These are phyloP conservation scores for Penicillium cosmopolitanum DNA, from an alignment of 495 filamentous ascomycete genomes.

Conservation along the genomic window DNA sequence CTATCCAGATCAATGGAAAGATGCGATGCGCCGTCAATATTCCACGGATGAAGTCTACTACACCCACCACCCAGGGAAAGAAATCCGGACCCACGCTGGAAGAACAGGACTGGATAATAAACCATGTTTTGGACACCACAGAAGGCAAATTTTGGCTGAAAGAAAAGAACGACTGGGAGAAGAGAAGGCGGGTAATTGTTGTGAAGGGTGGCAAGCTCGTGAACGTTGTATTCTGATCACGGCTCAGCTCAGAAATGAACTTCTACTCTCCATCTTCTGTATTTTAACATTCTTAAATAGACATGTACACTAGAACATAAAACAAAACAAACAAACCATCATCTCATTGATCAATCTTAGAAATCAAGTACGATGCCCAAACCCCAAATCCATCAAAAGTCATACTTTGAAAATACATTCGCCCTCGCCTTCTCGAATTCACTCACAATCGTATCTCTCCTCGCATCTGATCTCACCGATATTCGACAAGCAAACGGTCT, in stretches of 20 bases:
- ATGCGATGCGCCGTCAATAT: conserved; percentile 67
- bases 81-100: conserved; percentile 21
- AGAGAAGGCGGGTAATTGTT: conserved; percentile 48
- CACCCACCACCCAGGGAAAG: conserved; percentile 24
- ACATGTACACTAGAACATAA: not conserved
- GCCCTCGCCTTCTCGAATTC: not conserved
- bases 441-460: not conserved
- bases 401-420: not conserved
- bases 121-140: conserved; percentile 48
- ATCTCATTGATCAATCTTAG: not conserved
- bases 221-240: conserved; percentile 50
- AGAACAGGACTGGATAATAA: conserved; percentile 61
- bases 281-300: not conserved
- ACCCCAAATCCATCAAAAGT: not conserved
- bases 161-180: conserved; percentile 53
- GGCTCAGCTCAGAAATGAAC: too few relatives aligned
- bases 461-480: not conserved
- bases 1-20: conserved; percentile 79
- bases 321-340: not conserved
- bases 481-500: not conserved
- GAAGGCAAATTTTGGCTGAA: conserved; percentile 51
- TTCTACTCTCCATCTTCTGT: not conserved
- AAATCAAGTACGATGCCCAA: not conserved
- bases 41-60: conserved; percentile 31
- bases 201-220: conserved; percentile 52